Base-by-base conservation (phyloP, 2,329 filamentous ascomycete species). In the Arachnomyces sp. region DNA sequence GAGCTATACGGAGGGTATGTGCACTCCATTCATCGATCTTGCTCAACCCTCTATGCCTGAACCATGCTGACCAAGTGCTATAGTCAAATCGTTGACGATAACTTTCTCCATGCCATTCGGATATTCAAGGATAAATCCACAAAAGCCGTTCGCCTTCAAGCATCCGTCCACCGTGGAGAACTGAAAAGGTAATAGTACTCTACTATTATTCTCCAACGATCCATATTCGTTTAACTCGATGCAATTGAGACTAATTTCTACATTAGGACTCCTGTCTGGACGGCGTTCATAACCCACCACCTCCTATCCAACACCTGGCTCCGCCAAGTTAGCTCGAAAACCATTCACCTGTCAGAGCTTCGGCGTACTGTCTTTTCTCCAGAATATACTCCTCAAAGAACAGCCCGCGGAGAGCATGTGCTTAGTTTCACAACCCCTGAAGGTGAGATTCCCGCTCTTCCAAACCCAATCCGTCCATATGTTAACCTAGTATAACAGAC, bases 241-340 rank as follows among this genome's bases (percentile, higher is more conserved):
- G 28, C 14, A 18, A 9, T n/a, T 34, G 16, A 4, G 13, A 8
- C 12, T 12, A 12, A 8, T 40, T 15, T 37, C 31, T 31, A 28
- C 2, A 1, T 13, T 36, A 70, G 68, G 14, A 71, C 74, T 2
- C 77, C 77, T 0, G 72, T 80, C 40, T 81, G 77, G 77, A 81
- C 75, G 2, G 72, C 73, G 0, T 77, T 77, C 44, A 63, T 77
- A 14, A 72, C 70, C 1, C 57, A 67, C 16, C 66, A 71, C 40
- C 57, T 75, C 28, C 57, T 59, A 18, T 60, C 65, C 38, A 63
- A 57, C 4, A 60, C 59, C 28, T 78, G 75, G 73, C 63, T 74
- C 43, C 65, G 64, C 31, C 59, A 56, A 8, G 49, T 66, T 1
- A 62, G 62, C 2, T 36, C 63, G 1, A 66, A 61, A 30, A 65